phyloP scores from a whole-genome alignment of 306 rosid genomes.

The Pueraria montana region DNA sequence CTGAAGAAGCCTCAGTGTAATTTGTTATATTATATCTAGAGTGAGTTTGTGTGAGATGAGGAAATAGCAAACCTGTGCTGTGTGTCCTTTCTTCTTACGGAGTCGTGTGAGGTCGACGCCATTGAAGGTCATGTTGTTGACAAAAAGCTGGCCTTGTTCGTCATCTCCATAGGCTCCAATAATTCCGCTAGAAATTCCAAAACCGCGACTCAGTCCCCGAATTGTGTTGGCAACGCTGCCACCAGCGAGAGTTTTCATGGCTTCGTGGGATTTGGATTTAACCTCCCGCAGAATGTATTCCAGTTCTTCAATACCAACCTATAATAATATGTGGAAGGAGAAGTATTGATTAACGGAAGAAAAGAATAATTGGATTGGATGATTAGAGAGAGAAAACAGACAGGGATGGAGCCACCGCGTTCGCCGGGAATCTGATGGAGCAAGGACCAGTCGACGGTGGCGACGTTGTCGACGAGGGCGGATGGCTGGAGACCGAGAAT shows the following conservation, averaged over 20 bases:
- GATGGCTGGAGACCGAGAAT: conserved; percentile 85
- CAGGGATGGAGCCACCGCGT: conserved; percentile 93
- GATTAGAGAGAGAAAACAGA: conserved; percentile 46
- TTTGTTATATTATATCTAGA: too few relatives aligned
- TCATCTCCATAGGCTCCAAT: conserved; percentile 92
- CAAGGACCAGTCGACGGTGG: conserved; percentile 68
- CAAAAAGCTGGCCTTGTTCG: conserved; percentile 80
- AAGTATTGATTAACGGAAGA: too few relatives aligned
- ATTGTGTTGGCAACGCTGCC: conserved; percentile 96
- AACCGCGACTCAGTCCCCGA: conserved; percentile 80
- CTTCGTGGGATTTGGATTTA: conserved; percentile 58
- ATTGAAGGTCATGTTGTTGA: conserved; percentile 76
- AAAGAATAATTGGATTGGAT: neutral
- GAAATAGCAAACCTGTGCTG: conserved; percentile 74
- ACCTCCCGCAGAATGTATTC: conserved; percentile 67
- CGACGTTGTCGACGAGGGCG: conserved; percentile 84
- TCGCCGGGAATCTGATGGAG: conserved; percentile 85
- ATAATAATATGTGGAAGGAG: too few relatives aligned
- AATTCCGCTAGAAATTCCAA: conserved; percentile 79
- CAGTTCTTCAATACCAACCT: conserved; percentile 84
- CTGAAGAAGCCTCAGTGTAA: too few relatives aligned
- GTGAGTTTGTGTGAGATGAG: too few relatives aligned
- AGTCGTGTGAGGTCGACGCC: conserved; percentile 80
- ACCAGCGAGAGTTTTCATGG: conserved; percentile 81
- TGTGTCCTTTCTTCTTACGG: conserved; percentile 77